Evolutionary conservation across 345 rosid species (phyloP).

Genomic region (Streptanthus diversifolius): DNA sequence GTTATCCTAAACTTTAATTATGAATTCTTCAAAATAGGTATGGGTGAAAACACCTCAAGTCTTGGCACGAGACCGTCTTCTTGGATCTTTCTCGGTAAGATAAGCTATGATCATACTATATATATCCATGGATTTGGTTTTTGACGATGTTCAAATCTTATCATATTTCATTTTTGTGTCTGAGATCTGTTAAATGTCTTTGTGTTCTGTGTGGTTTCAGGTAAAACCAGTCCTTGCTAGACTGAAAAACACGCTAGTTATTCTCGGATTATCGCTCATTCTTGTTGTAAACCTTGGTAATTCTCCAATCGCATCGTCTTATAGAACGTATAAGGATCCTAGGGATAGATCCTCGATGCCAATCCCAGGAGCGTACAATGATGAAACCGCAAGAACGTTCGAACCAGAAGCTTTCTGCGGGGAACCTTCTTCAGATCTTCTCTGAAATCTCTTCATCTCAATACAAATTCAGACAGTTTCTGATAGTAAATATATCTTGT

Average conservation of each 20-base stretch:
- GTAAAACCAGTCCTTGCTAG: constrained; percentile 81
- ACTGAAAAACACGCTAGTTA: constrained; percentile 69
- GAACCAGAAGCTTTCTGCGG: constrained; percentile 92
- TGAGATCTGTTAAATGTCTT: neutral
- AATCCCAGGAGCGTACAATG: constrained; percentile 70
- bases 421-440: constrained; percentile 45
- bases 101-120: constrained; percentile 17
- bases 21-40: constrained; percentile 42
- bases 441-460: constrained; percentile 14
- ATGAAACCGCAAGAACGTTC: constrained; percentile 71
- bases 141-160: neutral
- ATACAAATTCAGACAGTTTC: neutral
- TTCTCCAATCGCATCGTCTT: constrained; percentile 36
- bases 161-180: neutral
- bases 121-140: neutral
- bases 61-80: constrained; percentile 88
- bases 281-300: constrained; percentile 51
- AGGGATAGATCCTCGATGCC: constrained; percentile 40
- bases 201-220: constrained; percentile 37
- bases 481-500: constrained; percentile 14
- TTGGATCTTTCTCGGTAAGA: constrained; percentile 76
- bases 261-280: constrained; percentile 59
- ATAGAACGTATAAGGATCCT: constrained; percentile 29
- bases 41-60: constrained; percentile 95
- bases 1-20: neutral